A percentile compares a stretch with the other conserved stretches of the same genome.
phyloP scores from a whole-genome alignment of 208 protist species.

The Leishmania tarentolae region DNA sequence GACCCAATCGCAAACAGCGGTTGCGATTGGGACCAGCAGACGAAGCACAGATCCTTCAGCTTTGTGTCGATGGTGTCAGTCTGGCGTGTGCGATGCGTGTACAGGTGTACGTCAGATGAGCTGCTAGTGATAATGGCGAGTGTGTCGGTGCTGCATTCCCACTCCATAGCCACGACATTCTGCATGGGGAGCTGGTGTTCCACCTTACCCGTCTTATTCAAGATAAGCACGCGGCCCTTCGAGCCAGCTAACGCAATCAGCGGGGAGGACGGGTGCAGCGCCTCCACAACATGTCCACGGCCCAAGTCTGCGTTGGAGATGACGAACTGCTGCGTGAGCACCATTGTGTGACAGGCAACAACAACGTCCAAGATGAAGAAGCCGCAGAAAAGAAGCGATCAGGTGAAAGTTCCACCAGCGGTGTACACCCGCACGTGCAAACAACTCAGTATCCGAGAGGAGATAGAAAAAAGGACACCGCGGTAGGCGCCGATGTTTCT shows the following conservation, averaged over 20 bases:
- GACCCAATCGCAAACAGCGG: conserved; percentile 87
- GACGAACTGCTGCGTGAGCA: conserved; percentile 78
- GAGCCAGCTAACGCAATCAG: conserved; percentile 76
- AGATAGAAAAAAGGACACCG: background rate
- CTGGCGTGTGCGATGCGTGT: conserved; percentile 66
- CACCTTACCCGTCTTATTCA: conserved; percentile 75
- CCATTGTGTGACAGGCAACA: conserved; percentile 38
- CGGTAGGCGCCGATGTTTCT: background rate
- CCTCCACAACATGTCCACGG: conserved; percentile 62
- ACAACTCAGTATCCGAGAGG: background rate
- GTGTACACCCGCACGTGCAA: background rate
- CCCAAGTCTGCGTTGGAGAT: conserved; percentile 62
- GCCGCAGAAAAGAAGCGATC: background rate
- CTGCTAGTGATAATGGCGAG: conserved; percentile 89
- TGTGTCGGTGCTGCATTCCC: conserved; percentile 87
- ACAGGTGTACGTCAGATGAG: conserved; percentile 77
- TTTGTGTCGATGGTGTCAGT: conserved; percentile 86
- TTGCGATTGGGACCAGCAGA: conserved; percentile 88
- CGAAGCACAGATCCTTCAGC: conserved; percentile 83
- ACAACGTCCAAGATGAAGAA: background rate
- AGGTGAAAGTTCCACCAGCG: background rate
- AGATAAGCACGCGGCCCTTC: conserved; percentile 83
- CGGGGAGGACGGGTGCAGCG: conserved; percentile 72
- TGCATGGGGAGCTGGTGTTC: conserved; percentile 78
- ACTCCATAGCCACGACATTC: conserved; percentile 80